Conservation (phyloP, 2,329 filamentous ascomycete species). For the Pseudogymnoascus sp. region DNA sequence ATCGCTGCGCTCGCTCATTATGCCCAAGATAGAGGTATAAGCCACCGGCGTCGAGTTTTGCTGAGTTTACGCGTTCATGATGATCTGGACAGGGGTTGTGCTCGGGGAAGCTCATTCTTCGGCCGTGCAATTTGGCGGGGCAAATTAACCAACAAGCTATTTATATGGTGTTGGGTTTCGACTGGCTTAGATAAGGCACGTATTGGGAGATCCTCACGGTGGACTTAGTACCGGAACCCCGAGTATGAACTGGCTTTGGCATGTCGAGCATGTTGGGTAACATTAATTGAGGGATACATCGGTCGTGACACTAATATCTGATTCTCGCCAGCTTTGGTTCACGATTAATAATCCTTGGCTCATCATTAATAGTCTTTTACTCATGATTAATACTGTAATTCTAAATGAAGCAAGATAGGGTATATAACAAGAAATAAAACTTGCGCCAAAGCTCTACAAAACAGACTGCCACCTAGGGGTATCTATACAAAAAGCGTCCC, state of each 20-base stretch:
- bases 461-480: not conserved
- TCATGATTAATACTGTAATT: not conserved
- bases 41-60: not conserved
- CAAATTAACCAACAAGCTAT: not conserved
- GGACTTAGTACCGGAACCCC: not conserved
- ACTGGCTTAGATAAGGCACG: not conserved
- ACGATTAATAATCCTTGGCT: not conserved
- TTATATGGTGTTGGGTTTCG: not conserved
- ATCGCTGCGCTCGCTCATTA: not conserved
- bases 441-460: not conserved
- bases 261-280: not conserved
- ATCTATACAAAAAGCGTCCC: not conserved
- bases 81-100: not conserved
- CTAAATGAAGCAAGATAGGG: not conserved
- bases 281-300: not conserved
- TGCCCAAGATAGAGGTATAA: not conserved
- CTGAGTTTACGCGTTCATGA: not conserved
- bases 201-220: not conserved
- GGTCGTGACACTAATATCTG: not conserved
- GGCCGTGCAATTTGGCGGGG: not conserved
- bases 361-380: not conserved
- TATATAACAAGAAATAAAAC: not conserved
- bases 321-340: not conserved
- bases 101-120: not conserved
- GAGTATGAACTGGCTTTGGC: not conserved